phyloP scores from a whole-genome alignment of 805 yeast species.

The Candida nonsorbophila region DNA sequence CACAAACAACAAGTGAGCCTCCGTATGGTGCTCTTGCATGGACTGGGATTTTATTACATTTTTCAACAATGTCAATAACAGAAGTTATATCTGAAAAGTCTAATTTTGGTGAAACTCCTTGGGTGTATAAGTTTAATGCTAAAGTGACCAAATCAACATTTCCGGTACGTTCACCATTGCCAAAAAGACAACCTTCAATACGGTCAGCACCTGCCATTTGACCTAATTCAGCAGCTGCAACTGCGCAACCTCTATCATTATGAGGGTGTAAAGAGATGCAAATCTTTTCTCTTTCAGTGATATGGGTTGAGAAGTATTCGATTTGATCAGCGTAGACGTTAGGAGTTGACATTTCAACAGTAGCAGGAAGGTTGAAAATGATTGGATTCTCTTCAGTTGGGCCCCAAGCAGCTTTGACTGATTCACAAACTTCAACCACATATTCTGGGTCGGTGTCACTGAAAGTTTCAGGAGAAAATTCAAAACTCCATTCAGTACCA shows the following conservation, averaged over 20 bases:
- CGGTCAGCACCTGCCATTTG: constrained; percentile 84
- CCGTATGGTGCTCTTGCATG: constrained; percentile 80
- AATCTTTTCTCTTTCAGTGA: constrained; percentile 62
- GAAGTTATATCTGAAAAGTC: constrained; percentile 66
- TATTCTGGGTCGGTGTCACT: constrained; percentile 64
- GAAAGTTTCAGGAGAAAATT: constrained; percentile 79
- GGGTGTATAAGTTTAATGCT: constrained; percentile 73
- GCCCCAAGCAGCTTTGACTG: constrained; percentile 70
- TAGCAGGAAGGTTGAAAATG: constrained; percentile 79
- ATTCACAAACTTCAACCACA: constrained; percentile 63
- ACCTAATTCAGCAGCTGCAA: constrained; percentile 83
- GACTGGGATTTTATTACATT: constrained; percentile 76
- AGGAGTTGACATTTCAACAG: constrained; percentile 79
- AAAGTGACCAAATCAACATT: constrained; percentile 78
- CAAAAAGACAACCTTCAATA: constrained; percentile 81
- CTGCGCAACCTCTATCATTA: constrained; percentile 83
- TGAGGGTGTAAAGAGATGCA: constrained; percentile 79
- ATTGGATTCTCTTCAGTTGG: constrained; percentile 63
- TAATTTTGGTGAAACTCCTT: constrained; percentile 65
- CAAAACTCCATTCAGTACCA: constrained; percentile 66
- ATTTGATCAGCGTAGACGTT: constrained; percentile 82
- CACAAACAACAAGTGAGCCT: constrained; percentile 77
- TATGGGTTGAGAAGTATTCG: constrained; percentile 61
- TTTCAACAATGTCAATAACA: constrained; percentile 68
- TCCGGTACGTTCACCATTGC: constrained; percentile 86